Evolutionary conservation across 495 filamentous ascomycete species (phyloP).

Genomic region (Penicillium daleae): DNA sequence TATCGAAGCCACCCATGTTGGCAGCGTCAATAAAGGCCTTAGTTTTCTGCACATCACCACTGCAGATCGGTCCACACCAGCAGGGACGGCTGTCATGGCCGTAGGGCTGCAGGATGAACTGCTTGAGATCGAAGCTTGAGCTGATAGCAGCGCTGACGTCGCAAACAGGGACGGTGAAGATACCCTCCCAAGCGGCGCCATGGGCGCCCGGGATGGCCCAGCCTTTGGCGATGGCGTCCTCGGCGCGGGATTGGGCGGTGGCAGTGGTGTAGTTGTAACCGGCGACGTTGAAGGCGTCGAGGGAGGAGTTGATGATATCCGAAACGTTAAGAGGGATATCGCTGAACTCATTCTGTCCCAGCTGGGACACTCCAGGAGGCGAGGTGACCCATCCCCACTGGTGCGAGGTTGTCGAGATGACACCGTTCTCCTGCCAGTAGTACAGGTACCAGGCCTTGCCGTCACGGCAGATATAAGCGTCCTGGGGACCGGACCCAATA

Average conservation of each 20-base stretch:
- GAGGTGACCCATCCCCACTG: slow-evolving; percentile 32
- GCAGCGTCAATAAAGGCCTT: slow-evolving; percentile 28
- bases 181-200: slow-evolving; percentile 34
- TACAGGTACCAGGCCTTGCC: slow-evolving; percentile 38
- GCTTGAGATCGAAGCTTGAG: slow-evolving; percentile 15
- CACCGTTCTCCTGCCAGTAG: slow-evolving; percentile 30
- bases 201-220: slow-evolving; percentile 28
- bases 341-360: slow-evolving; percentile 24
- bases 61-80: slow-evolving; percentile 34
- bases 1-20: slow-evolving; percentile 27
- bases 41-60: slow-evolving; percentile 22
- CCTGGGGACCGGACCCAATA: slow-evolving; percentile 29
- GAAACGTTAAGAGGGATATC: slow-evolving; percentile 21
- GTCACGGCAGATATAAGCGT: slow-evolving; percentile 23
- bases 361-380: slow-evolving; percentile 19
- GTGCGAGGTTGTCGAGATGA: slow-evolving; percentile 24
- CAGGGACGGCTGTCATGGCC: slow-evolving; percentile 29
- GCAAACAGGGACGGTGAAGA: slow-evolving; percentile 35
- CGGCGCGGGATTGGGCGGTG: slow-evolving; percentile 18
- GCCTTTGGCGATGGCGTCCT: slow-evolving; percentile 20
- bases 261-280: slow-evolving; percentile 26
- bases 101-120: slow-evolving; percentile 33
- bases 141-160: slow-evolving; percentile 26
- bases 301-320: slow-evolving; percentile 34
- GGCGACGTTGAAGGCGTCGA: slow-evolving; percentile 30